phyloP scores from a whole-genome alignment of 352 stramenopile genomes.

The Aphanomyces invadans region DNA sequence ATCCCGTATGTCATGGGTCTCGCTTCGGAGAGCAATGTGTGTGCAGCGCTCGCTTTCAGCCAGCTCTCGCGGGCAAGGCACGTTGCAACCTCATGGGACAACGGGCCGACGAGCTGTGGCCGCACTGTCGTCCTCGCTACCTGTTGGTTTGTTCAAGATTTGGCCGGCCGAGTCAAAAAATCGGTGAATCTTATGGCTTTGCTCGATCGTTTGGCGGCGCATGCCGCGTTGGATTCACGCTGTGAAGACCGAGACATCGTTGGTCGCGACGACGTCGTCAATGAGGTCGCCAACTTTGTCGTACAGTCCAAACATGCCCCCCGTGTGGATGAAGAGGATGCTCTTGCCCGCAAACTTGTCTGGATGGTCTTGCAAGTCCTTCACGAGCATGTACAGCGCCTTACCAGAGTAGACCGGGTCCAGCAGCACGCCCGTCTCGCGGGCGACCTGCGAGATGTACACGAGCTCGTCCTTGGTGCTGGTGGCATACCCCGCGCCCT shows the following conservation, averaged over 20 bases:
- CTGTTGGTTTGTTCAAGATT: too few species aligned
- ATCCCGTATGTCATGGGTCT: too few species aligned
- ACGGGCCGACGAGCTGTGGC: too few species aligned
- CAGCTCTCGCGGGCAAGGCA: too few species aligned
- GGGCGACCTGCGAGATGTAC: constrained; percentile 64
- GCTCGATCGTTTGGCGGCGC: too few species aligned
- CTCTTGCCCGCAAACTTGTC: constrained; percentile 74
- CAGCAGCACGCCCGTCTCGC: constrained; percentile 71
- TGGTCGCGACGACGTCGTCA: neutral
- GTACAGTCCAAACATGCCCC: constrained; percentile 85
- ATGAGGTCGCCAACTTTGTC: constrained; percentile 83
- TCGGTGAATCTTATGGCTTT: too few species aligned
- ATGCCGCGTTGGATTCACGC: too few species aligned
- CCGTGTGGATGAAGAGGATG: constrained; percentile 89
- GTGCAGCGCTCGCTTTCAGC: too few species aligned
- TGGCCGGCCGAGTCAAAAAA: too few species aligned
- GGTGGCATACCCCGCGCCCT: constrained; percentile 71
- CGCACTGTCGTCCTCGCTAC: too few species aligned
- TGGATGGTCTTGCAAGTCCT: constrained; percentile 59
- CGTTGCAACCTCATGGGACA: too few species aligned
- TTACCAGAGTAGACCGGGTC: constrained; percentile 86
- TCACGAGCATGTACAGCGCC: constrained; percentile 72
- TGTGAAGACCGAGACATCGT: neutral
- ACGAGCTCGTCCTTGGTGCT: constrained; percentile 68
- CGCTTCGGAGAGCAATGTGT: too few species aligned